Evolutionary conservation across 1,284 basidiomycete genomes (phyloP), one percentile per base, ranked within the genome.

Genomic region (Microbotryum intermedium): DNA sequence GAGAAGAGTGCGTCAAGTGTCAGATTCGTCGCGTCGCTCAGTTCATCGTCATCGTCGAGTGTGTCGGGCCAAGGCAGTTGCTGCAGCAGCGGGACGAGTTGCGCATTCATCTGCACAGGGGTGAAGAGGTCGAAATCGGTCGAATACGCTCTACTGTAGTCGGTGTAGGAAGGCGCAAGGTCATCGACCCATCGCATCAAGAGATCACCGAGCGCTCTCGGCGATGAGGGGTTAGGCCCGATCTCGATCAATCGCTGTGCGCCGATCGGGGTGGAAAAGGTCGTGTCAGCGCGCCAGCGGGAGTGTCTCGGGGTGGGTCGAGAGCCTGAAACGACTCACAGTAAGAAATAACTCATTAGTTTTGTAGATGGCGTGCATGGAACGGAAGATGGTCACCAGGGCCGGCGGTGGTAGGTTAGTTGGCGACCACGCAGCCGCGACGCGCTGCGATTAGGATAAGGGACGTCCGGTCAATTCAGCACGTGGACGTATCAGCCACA

Each of bases 101-200:
- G 83, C 0, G 80, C 53, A 72, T 97, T 97, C 50, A 79, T 79
- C 65, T 82, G 81, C 34, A 97, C 85, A 13, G 85, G 84, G 2
- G 83, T 78, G 86, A 88, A 95, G 0, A 75, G 74, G 73, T 97
- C 90, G 70, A 97, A 97, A 6, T 87, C 89, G 53, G 78, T 75
- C 60, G 83, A 78, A 72, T 83, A 95, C 65, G 83, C 85, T 46
- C 81, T 79, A 66, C 83, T 83, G 74, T 94, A 98, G 52, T 80
- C 82, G 55, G 83, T 83, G 74, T 98, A 98, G 1, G 95, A 88
- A 8, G 79, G 79, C 63, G 91, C 87, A 47, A 97, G 78, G 72
- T 95, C 90, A 66, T 90, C 87, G 67, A 95, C 88, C 94, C 93
- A 98, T 76, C 88, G 85, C 88, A 97, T 97, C 60, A 98, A 80